Base-by-base conservation (phyloP, 2,329 filamentous ascomycete genomes). In the Fusarium xylarioides region DNA sequence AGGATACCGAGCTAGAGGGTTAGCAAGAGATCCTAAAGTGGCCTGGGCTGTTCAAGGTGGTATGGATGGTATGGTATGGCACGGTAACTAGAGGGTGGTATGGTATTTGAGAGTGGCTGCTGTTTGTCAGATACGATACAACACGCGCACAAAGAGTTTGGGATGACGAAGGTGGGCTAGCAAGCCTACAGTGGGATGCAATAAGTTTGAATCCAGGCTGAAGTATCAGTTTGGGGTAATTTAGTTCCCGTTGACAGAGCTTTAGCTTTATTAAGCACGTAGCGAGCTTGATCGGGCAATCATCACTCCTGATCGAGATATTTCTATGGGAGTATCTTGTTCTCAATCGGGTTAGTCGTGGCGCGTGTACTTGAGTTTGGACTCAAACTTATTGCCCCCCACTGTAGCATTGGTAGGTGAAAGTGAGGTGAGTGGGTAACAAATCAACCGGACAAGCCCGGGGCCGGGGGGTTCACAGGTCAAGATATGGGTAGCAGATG, bases 131-230 rank as follows among this genome's bases (percentile, higher is more conserved):
- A 66, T 57, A 65, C 55, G 37, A 47, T 56, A 61, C 49, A 43
- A 61, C 57, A 56, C 66, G 59, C 50, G 53, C 68, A 63, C 68
- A 54, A 74, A 74, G 72, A 74, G 63, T 74, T 73, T 72, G 68
- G 63, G 46, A 67, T 68, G 64, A 68, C 64, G 53, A 53, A 28
- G 62, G 54, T 58, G 46, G 67, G 32, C 35, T 57, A n/a, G 50
- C 35, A 54, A 42, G 50, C 50, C 21, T 52, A n/a, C n/a, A n/a
- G n/a, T n/a, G n/a, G n/a, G n/a, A n/a, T n/a, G n/a, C n/a, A n/a
- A n/a, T n/a, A n/a, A n/a, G n/a, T n/a, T n/a, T n/a, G n/a, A n/a
- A n/a, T n/a, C n/a, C n/a, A n/a, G n/a, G n/a, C n/a, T n/a, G n/a
- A n/a, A n/a, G n/a, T n/a, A n/a, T n/a, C n/a, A n/a, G n/a, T n/a